Base-by-base conservation (phyloP, 2,329 filamentous ascomycete genomes). In the Ophiostoma sp. region DNA sequence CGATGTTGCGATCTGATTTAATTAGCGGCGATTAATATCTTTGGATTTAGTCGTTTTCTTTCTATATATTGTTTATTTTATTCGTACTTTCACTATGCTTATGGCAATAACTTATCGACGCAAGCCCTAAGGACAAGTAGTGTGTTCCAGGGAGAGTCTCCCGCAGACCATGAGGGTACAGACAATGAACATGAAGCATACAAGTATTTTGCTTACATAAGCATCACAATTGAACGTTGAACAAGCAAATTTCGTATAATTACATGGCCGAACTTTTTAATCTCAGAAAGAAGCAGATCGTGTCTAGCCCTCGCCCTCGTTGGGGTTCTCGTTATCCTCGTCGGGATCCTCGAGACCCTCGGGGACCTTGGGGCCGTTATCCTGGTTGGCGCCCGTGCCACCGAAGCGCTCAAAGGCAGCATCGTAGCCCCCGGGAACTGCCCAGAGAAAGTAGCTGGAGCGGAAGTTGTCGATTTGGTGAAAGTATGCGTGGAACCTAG, bases 401-500 rank as follows among this genome's bases (percentile, higher is more conserved):
- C 80, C 80, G 1, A 75, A 75, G 36, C 81, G 78, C 73, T 82
- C 80, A 73, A 85, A 84, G 0, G 88, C 86, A 7, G 86, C 88
- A 54, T 86, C 80, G 65, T 92, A 82, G 3, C 90, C 90, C 10
- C 85, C 87, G 0, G 90, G 89, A 0, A 90, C 91, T 67, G 91
- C 82, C 85, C 90, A 94, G 66, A 93, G 81, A 81, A 93, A 93
- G 77, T 88, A 88, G 75, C 89, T 86, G 13, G 86, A 86, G 73
- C 86, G 85, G 80, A 90, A 92, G 77, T 89, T 88, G 77, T 94
- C 90, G 71, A 93, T 86, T 79, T 93, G 90, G 77, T 91, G 88
- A 81, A 92, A 93, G 79, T 93, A 93, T 57, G 86, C 84, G 75
- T 91, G 88, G 79, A 93, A 93, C 20, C 89, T 92, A 74, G 17